These are phyloP conservation scores for Taiwanofungus camphoratus DNA, from an alignment of 1,284 basidiomycete species.

Conservation along the genomic window DNA sequence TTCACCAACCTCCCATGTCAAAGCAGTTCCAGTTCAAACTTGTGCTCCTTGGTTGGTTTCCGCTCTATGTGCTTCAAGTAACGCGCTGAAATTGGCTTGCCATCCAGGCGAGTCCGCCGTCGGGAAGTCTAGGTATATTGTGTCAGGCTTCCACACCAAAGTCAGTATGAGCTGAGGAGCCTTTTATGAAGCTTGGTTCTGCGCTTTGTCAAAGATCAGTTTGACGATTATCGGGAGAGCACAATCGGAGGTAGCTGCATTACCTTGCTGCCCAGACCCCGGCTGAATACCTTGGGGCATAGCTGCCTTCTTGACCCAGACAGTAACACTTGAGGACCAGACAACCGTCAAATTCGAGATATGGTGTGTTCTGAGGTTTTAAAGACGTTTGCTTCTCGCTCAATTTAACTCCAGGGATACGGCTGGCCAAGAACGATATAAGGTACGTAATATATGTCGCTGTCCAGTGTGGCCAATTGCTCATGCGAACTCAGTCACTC, in stretches of 20 bases:
- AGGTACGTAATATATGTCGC: constrained; percentile 43
- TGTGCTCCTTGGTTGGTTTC: constrained; percentile 74
- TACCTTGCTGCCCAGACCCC: constrained; percentile 5
- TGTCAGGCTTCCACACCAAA: constrained; percentile 9
- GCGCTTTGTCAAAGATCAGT: constrained; percentile 95
- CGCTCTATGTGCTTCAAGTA: background rate
- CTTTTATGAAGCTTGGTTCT: constrained; percentile 68
- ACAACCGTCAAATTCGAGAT: constrained; percentile 97
- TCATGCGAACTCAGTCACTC: constrained; percentile 24
- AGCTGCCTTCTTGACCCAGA: constrained; percentile 97
- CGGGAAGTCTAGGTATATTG: constrained; percentile 82
- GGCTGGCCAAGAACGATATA: constrained; percentile 90
- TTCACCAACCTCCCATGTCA: constrained; percentile 49
- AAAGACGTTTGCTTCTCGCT: background rate
- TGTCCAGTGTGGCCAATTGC: constrained; percentile 4
- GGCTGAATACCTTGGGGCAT: too few relatives aligned
- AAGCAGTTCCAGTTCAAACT: constrained; percentile 89
- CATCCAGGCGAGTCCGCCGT: constrained; percentile 88
- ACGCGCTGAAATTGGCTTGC: constrained; percentile 2
- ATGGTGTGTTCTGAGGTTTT: constrained; percentile 54
- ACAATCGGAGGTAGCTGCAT: constrained; percentile 70
- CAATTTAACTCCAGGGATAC: constrained; percentile 63
- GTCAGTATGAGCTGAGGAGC: constrained; percentile 12
- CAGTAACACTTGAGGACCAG: constrained; percentile 84
- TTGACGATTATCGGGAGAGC: constrained; percentile 94